These are phyloP conservation scores for Dipteronia sinensis DNA, from an alignment of 345 rosid species.

Conservation along the genomic window DNA sequence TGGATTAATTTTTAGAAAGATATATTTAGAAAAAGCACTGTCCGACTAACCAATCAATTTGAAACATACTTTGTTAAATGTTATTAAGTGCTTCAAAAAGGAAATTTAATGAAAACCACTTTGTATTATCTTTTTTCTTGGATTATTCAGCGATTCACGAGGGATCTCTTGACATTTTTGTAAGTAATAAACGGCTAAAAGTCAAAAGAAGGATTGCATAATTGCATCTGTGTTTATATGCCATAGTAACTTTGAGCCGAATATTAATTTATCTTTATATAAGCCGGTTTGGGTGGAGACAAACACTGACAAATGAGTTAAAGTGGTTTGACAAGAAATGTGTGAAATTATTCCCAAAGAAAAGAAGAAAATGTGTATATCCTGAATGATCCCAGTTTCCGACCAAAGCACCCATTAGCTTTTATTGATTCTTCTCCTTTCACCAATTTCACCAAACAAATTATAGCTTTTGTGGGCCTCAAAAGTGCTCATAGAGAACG, in stretches of 20 bases:
- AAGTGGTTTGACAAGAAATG: neutral
- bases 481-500: slow-evolving; percentile 13
- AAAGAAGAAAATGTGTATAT: slow-evolving; percentile 29
- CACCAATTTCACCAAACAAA: slow-evolving; percentile 32
- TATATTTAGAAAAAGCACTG: no score
- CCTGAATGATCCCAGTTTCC: slow-evolving; percentile 26
- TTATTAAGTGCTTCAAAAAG: neutral
- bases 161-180: neutral
- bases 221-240: neutral
- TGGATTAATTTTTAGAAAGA: neutral
- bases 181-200: neutral
- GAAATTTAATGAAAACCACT: neutral
- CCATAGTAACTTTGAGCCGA: neutral
- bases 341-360: slow-evolving; percentile 19
- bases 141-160: neutral
- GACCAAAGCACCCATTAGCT: slow-evolving; percentile 25
- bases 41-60: no score
- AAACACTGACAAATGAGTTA: neutral
- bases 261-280: neutral
- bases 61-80: neutral
- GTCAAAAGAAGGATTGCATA: slow-evolving; percentile 9
- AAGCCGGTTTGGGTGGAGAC: slow-evolving; percentile 1
- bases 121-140: neutral
- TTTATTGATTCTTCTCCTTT: slow-evolving; percentile 39
- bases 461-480: slow-evolving; percentile 38